Conservation (phyloP, 2,329 filamentous ascomycete genomes). For the Emmonsia crescens region DNA sequence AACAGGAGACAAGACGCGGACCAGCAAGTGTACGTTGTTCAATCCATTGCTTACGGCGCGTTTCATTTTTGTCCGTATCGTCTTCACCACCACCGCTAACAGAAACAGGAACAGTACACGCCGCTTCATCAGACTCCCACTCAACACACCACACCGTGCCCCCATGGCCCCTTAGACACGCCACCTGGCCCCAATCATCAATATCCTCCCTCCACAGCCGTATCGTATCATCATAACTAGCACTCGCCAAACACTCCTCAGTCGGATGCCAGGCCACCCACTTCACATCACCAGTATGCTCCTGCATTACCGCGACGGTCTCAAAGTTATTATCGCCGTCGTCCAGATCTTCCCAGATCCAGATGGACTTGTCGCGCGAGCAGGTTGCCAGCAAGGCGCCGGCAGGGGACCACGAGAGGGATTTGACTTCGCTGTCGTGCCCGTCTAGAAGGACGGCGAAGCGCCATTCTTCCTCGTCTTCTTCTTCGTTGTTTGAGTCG, state of each 20-base stretch:
- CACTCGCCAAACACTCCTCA: constrained; percentile 68
- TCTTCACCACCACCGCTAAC: constrained; percentile 17
- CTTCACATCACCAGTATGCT: constrained; percentile 94
- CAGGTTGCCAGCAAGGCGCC: constrained; percentile 82
- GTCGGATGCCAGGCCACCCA: constrained; percentile 84
- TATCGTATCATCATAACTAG: constrained; percentile 90
- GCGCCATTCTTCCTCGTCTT: constrained; percentile 74
- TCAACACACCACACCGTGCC: constrained; percentile 87
- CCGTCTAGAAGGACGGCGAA: constrained; percentile 88
- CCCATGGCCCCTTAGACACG: constrained; percentile 65
- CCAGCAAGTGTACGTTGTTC: constrained; percentile 24
- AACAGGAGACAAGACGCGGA: constrained; percentile 65
- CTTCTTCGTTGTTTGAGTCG: constrained; percentile 39
- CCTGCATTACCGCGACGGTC: constrained; percentile 86
- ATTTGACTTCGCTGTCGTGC: constrained; percentile 92
- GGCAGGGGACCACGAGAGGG: constrained; percentile 50
- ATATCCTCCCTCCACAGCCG: constrained; percentile 80
- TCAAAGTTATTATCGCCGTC: constrained; percentile 91
- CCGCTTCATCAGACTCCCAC: constrained; percentile 38
- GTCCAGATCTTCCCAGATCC: constrained; percentile 93
- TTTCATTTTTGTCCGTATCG: constrained; percentile 22
- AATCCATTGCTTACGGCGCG: constrained; percentile 18
- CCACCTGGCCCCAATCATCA: constrained; percentile 89
- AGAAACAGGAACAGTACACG: neutral
- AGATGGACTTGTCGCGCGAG: constrained; percentile 84